Conservation (phyloP, 2,329 filamentous ascomycete genomes). For the Botrytis fragariae region DNA sequence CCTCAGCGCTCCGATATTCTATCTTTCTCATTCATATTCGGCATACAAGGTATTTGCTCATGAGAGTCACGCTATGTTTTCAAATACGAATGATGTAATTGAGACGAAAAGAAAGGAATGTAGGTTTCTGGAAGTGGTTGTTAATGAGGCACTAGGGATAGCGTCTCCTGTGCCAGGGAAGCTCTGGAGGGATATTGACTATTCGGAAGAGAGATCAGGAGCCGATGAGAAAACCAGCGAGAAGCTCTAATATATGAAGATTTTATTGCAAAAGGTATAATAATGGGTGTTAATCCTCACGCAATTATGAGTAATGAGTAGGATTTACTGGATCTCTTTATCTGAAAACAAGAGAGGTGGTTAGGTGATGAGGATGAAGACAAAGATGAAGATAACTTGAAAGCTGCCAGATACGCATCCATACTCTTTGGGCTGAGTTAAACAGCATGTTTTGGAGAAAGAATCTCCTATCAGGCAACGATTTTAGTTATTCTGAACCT, state of each 20-base stretch:
- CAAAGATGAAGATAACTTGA: too few relatives aligned
- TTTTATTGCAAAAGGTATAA: background rate
- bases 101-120: background rate
- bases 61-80: background rate
- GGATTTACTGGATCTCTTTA: background rate
- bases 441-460: background rate
- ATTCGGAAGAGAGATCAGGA: background rate
- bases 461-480: background rate
- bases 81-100: background rate
- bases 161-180: background rate
- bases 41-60: background rate
- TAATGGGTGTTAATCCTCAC: background rate
- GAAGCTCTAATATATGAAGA: too few relatives aligned
- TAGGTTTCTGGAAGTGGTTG: background rate
- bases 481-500: background rate
- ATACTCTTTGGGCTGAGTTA: background rate
- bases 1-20: background rate
- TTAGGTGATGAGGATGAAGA: too few relatives aligned
- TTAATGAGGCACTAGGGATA: background rate
- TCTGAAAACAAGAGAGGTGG: background rate
- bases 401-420: background rate
- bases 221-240: too few relatives aligned
- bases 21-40: background rate
- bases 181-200: background rate
- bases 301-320: background rate